Base-by-base conservation (phyloP, 2,329 filamentous ascomycete species). In the Tothia fuscella region DNA sequence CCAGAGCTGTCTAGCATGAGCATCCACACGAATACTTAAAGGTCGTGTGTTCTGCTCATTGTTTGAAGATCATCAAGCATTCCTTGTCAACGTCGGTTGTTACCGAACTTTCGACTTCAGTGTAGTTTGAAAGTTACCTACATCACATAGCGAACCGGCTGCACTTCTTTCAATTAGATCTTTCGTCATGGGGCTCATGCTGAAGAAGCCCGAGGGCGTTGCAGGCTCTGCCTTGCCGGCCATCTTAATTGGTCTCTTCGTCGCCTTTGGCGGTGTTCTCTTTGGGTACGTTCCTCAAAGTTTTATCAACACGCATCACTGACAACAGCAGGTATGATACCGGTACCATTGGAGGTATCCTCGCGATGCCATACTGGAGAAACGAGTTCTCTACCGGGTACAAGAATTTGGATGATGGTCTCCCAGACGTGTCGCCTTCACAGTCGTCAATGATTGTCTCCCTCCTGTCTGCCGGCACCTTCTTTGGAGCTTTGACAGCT, bases 391-490 rank as follows among this genome's bases (percentile, higher is more conserved):
- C 41, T 19, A 40, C 37, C 13, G 37, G 37, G 10, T 40, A 40
- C 17, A 31, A 14, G 10, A 40, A 40, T 28, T 29, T 7, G 19
- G 28, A 5, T 29, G 37, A 40, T 30, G 37, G 37, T 4, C 28
- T 40, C 12, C 37, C 37, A 9, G 37, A 40, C 31, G 37, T 40
- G 7, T 30, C 37, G 7, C 22, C 37, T 6, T 17, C 22, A 51
- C 46, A 62, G 38, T 52, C 73, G 31, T 80, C 79, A 0, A 66
- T 76, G 30, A 76, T 82, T 45, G 80, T 83, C 25, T 84, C 81
- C 5, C 84, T 86, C 49, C 70, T 87, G 13, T 85, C 80, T 1
- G 78, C 78, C 24, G 82, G 82, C 44, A 86, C 81, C 24, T 87
- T 87, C 61, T 79, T 86, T 48, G 82, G 82, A 28, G 74, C 81